Evolutionary conservation across 768 basidiomycete species (phyloP), one percentile per base, ranked within the genome.

Genomic region (Trametes meyenii): DNA sequence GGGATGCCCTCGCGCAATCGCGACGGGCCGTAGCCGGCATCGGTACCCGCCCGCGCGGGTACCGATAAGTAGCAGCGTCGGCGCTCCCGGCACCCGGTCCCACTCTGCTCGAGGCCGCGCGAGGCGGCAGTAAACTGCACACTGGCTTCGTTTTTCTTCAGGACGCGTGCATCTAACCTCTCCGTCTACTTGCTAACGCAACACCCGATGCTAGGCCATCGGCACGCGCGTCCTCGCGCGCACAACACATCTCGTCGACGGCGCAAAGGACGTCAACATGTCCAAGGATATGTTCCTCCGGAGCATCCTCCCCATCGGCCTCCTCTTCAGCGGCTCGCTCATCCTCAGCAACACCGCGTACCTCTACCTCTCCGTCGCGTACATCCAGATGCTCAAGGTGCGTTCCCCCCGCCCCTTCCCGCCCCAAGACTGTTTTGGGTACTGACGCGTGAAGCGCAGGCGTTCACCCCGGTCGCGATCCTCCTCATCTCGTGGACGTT

Each of bases 371-470:
- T 89, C 87, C 66, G 93, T 96, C 12, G 86, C 92, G 0, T 98
- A 96, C 76, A 98, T 98, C 67, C 96, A 98, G 75, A 94, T 98
- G 93, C 86, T 96, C 73, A 94, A 94, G 84, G 90, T 88, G 40
- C 36, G 78, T 66, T 13, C 38, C 35, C 38, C 8, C 66, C 16
- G 39, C 17, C 26, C 17, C 21, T 6, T 19, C 19, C 38, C 10
- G 39, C 39, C 26, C 2, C 17, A n/a, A n/a, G 17, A 19, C n/a
- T 35, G 24, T 3, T 12, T 13, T 19, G 13, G n/a, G 17, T n/a
- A 26, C 17, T 24, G 13, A 42, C 51, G 19, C 5, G 60, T 23
- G 60, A 14, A n/a, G 16, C 36, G 26, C 69, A 96, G 91, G 96
- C 96, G 2, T 98, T 97, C 77, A 88, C 81, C 0, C 90, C 92